Base-by-base conservation (phyloP, 2,329 filamentous ascomycete species). In the Fusarium coffeatum region DNA sequence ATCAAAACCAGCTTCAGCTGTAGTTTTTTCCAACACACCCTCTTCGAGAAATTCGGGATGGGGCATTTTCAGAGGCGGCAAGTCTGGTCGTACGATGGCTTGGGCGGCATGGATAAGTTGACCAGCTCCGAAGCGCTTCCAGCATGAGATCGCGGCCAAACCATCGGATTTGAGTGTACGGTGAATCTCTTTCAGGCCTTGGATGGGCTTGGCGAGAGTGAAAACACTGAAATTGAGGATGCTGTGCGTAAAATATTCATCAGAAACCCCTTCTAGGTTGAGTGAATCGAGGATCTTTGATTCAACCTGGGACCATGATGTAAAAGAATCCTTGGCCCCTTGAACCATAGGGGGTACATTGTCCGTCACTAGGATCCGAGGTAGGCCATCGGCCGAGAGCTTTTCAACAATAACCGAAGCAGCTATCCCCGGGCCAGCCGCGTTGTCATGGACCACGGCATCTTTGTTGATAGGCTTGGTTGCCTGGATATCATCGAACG, bases 141-240 rank as follows among this genome's bases (percentile, higher is more conserved):
- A 76, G 8, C 59, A 66, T 23, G 70, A 68, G 20, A 80, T 53
- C 6, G 73, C 65, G 1, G 75, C 77, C 2, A 76, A 50, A 8
- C 78, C 78, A 8, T 59, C 72, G 6, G 72, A 71, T n/a, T 67
- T 23, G 15, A 80, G 68, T 6, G 78, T 78, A 7, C 76, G 76
- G 41, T 74, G 46, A 6, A 74, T 76, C 54, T 79, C 78, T 10
- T 62, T 55, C 1, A 80, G 41, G n/a, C 68, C 74, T 3, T 69
- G 64, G 9, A 66, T 47, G 2, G 72, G 75, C 18, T 72, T 55
- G 3, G 62, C 42, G 22, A 79, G 70, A 12, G 75, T 74, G 47
- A 76, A 79, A 30, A 78, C 64, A 60, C 76, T 78, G 23, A 79
- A 77, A 60, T 77, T 78, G 51, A 73, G 66, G 55, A 79, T 72